Base-by-base conservation (phyloP, 306 rosid species). In the Cicer yamashitae region DNA sequence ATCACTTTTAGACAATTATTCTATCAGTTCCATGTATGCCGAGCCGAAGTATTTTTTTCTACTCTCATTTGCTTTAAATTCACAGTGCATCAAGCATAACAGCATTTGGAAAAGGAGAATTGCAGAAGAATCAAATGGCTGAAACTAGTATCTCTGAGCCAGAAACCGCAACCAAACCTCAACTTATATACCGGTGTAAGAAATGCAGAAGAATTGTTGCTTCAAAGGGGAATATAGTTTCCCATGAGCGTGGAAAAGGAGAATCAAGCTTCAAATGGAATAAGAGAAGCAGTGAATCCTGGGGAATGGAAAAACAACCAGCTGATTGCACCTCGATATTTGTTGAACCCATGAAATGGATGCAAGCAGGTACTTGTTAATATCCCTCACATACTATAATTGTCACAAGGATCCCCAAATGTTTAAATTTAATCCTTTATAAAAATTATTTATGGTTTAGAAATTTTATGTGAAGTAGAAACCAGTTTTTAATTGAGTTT, bases 321-420 rank as follows among this genome's bases (percentile, higher is more conserved):
- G 64, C 75, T 68, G 88, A 89, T 43, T 91, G 97, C 82, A 86
- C 96, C 73, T 91, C 96, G 64, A 52, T 91, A 60, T 91, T 91
- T 82, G 97, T 91, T 10, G 96, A 89, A 76, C 96, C 93, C 40
- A 86, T 91, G 96, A 88, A 89, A 61, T 91, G 97, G 97, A 91
- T 91, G 97, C 91, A 88, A 83, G 45, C 96, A 85, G 89, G 97
- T 91, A 73, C 80, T 58, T 30, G 14, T 54, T 59, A 62, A 72
- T 51, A 41, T 37, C 38, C 41, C 12, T 76, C 72, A 4, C 65
- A 45, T 44, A 18, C 25, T 71, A 14, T 18, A 52, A 12, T 43
- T 77, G 10, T 13, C 52, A 30, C 25, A 48, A 30, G 14, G 15
- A 34, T 9, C 4, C 45, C 10, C 44, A 7, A 34, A 34, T 60